Evolutionary conservation across 331 rosid genomes (phyloP), one percentile per base, ranked within the genome.

Genomic region (Malus hybrid): DNA sequence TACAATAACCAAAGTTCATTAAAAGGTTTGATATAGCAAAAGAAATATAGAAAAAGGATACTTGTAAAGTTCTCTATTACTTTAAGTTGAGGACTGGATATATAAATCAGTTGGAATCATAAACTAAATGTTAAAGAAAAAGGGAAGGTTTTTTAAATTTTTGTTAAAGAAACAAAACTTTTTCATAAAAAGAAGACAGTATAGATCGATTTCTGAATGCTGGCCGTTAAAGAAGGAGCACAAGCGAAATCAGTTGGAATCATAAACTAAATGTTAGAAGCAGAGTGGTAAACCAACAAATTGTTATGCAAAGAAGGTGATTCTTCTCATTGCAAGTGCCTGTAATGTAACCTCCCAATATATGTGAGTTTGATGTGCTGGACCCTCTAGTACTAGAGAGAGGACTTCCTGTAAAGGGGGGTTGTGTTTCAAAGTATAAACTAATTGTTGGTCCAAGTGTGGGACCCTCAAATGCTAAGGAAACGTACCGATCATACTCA

Each of bases 401-500:
- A 58, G 57, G 67, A 58, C 76, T 58, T 58, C 19, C n/a, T 32
- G 20, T 32, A 18, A 9, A 11, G n/a, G 8, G 64, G 6, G 48
- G 15, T 5, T 10, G 66, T 14, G 66, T 28, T 26, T 19, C n/a
- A 36, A 19, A 33, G 12, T 72, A 75, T 20, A 36, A 20, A 68
- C 30, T 10, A 67, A 42, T 6, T 68, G 55, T 39, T 68, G 61
- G 6, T 71, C 62, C 52, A 50, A 12, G 9, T 30, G 46, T 34
- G 66, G 50, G 53, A 57, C 53, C 55, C 52, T 44, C 32, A 82
- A 46, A 52, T 60, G 42, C 64, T 63, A 70, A 65, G 74, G 76
- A 71, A 78, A 75, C 91, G 62, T 79, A 94, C 99, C 92, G 79
- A 72, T 94, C 97, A 83, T 92, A 94, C 80, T 94, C 99, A 72